phyloP scores from a whole-genome alignment of 768 basidiomycete species.

The Clathrus columnatus region DNA sequence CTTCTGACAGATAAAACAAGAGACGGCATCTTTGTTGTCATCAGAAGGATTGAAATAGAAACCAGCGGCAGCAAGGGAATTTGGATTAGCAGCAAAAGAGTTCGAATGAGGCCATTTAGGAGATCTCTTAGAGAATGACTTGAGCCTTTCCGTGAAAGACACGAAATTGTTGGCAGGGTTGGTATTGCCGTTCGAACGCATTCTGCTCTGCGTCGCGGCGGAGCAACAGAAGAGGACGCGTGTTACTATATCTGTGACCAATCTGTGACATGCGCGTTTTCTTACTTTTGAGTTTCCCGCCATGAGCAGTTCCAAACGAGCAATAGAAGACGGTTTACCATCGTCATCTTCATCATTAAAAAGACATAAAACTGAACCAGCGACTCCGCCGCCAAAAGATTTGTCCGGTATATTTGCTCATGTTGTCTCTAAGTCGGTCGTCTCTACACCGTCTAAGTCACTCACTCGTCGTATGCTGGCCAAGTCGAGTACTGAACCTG shows the following conservation, averaged over 20 bases:
- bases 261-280: conserved; percentile 2
- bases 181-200: conserved; percentile 39
- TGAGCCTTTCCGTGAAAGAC: conserved; percentile 56
- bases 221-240: neutral
- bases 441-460: conserved; percentile 16
- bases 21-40: conserved; percentile 64
- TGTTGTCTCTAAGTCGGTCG: conserved; percentile 16
- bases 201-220: neutral
- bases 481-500: conserved; percentile 57
- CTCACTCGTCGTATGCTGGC: conserved; percentile 66
- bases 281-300: neutral
- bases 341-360: neutral
- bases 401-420: conserved; percentile 38
- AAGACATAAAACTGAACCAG: neutral
- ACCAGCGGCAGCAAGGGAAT: conserved; percentile 76
- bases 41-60: conserved; percentile 74
- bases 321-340: neutral
- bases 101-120: conserved; percentile 69
- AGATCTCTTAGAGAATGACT: conserved; percentile 35
- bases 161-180: conserved; percentile 45
- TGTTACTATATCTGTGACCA: neutral
- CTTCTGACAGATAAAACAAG: conserved; percentile 80
- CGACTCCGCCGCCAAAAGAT: conserved; percentile 24
- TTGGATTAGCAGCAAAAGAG: conserved; percentile 58
- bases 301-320: conserved; percentile 7